phyloP scores from a whole-genome alignment of 306 rosid species.

The Acmispon strigosus region DNA sequence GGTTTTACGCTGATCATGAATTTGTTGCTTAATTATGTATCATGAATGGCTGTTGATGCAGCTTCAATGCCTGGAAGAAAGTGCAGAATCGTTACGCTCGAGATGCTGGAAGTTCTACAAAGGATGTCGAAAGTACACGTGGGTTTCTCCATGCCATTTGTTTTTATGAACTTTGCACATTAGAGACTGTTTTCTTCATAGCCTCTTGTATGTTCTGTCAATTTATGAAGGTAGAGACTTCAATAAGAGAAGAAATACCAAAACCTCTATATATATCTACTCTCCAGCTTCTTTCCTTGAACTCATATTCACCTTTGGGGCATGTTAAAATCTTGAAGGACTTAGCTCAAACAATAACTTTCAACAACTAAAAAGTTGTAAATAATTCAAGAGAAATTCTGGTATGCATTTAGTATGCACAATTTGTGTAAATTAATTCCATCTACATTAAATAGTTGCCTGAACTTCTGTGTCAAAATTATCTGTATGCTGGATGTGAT shows the following conservation, averaged over 20 bases:
- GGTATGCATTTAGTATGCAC: background rate
- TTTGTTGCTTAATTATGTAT: background rate
- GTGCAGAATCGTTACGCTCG: slow-evolving; percentile 65
- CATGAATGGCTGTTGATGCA: slow-evolving; percentile 31
- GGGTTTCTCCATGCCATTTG: slow-evolving; percentile 26
- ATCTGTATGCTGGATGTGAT: too few relatives aligned
- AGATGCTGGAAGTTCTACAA: slow-evolving; percentile 82
- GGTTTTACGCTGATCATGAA: background rate
- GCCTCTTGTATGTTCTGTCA: background rate
- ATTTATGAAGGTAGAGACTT: background rate
- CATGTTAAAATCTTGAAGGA: background rate
- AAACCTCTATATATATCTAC: background rate
- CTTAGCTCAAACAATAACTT: background rate
- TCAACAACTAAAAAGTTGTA: background rate
- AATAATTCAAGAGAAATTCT: background rate
- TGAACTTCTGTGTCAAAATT: background rate
- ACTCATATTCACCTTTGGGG: background rate
- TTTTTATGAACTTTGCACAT: background rate
- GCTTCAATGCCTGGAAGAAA: slow-evolving; percentile 87
- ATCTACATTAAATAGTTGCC: background rate
- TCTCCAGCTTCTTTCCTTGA: background rate
- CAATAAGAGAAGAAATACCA: background rate
- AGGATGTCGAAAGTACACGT: slow-evolving; percentile 97
- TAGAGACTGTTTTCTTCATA: too few relatives aligned
- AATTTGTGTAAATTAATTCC: background rate